Base-by-base conservation (phyloP, 2,329 filamentous ascomycete species). In the Colletotrichum karsti region DNA sequence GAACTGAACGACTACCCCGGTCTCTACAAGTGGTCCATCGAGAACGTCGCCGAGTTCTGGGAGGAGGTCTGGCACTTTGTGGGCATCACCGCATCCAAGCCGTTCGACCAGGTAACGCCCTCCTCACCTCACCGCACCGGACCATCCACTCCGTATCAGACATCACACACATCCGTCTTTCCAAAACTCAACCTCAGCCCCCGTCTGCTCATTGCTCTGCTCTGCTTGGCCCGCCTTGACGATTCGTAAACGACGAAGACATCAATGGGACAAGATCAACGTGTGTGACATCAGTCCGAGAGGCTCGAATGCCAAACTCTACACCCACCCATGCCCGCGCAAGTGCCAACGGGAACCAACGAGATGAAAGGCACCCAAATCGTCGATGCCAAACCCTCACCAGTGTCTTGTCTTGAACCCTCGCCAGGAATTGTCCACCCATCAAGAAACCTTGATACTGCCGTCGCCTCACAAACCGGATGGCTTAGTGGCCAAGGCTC, bases 21-120 rank as follows among this genome's bases (percentile, higher is more conserved):
- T n/a, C 86, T 98, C 8, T 92, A 95, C 81, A 82, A 87, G 76
- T 98, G 95, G 95, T 97, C 94, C 72, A 87, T 96, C 70, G 87
- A 91, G 7, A 85, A 95, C 73, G 86, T 94, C 7, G 86, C 90
- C 24, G 82, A 86, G 2, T 97, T 98, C 78, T 98, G 95, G 95
- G 90, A 87, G 55, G 91, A 94, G 62, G 87, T 94, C 9, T 98
- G 95, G 95, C 84, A 92, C 44, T 95, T 92, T 79, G 92, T 92
- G 3, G 92, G 92, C 46, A 87, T 98, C 72, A 90, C 85, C 70
- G 89, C 93, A 5, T 92, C 92, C 24, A 84, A 83, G 73, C 79
- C 83, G 7, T 95, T 88, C 76, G 81, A 85, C 26, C 78, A 87
- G 81, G 91, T 93, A 67, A n/a, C n/a, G n/a, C n/a, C n/a, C n/a